Evolutionary conservation across 345 rosid species (phyloP), one percentile per base, ranked within the genome.

Genomic region (Gossypium rotundifolium): DNA sequence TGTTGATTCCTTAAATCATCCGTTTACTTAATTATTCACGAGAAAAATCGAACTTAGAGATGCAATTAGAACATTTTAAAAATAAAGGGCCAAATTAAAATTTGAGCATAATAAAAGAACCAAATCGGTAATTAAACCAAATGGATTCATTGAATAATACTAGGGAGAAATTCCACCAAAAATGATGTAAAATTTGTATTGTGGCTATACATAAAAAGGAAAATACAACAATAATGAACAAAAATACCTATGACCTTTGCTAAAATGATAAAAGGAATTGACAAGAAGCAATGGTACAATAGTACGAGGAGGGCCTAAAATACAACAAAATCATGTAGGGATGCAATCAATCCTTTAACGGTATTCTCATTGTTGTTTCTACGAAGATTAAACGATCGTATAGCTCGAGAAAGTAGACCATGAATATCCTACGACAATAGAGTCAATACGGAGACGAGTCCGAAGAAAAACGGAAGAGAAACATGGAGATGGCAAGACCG

Each of bases 371-470:
- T 42, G 61, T 17, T 59, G 40, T 65, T 52, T 69, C 73, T 51
- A 69, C 11, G 64, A 64, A 16, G 63, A 40, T 42, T 55, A 63
- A 73, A 46, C 40, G 46, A 11, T 16, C n/a, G 18, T 65, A 67
- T 27, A 49, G 29, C 75, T 71, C 14, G 65, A 25, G 12, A 71
- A 63, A 53, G 20, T 16, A 52, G 78, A 52, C 29, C 29, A 75
- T 25, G 29, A 53, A 11, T 11, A 38, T 75, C 75, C 74, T 80
- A 82, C 53, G 72, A 73, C n/a, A 80, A 70, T 46, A 76, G 58
- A 76, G 63, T 52, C 72, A 75, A 53, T 22, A 68, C 6, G 59
- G 77, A 58, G 53, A 75, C 4, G 13, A 78, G 52, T 58, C 72
- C 73, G 65, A 76, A 29, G 66, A 23, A 71, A 51, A 53, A 63